These are phyloP conservation scores for Tetrahymena borealis DNA, from an alignment of 73 alveolate species.

Conservation along the genomic window DNA sequence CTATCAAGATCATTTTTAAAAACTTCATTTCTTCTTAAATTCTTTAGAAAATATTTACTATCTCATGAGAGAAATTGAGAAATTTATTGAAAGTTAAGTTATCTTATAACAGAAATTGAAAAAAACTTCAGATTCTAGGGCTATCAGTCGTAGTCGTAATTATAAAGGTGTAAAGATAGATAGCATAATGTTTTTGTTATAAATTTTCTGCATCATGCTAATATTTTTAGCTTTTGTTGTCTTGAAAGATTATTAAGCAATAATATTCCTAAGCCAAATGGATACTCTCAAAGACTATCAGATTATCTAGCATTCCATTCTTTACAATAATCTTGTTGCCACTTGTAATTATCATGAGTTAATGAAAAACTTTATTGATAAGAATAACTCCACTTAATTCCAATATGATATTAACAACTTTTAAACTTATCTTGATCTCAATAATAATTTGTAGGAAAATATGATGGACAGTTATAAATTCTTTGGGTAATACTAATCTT, in stretches of 20 bases:
- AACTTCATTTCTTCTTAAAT: background rate
- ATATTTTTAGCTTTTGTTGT: background rate
- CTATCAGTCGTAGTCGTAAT: background rate
- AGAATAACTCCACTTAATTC: background rate
- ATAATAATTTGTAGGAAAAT: background rate
- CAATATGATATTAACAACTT: background rate
- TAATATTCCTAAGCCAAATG: background rate
- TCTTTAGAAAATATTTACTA: background rate
- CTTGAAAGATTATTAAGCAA: background rate
- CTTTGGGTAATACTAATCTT: background rate
- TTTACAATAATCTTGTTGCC: background rate
- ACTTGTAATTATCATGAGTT: background rate
- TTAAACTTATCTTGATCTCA: background rate
- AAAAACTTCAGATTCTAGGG: background rate
- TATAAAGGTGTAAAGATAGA: background rate
- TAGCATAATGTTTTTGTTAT: background rate
- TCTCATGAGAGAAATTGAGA: background rate
- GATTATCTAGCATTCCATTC: background rate
- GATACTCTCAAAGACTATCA: background rate
- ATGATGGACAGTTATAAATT: background rate
- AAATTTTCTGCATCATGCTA: background rate
- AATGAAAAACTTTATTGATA: background rate
- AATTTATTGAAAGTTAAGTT: background rate
- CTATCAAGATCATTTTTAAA: slow-evolving; percentile 16
- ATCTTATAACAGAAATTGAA: background rate